phyloP scores from a whole-genome alignment of 202 grass and related monocot species.

The Elaeis oleifera region DNA sequence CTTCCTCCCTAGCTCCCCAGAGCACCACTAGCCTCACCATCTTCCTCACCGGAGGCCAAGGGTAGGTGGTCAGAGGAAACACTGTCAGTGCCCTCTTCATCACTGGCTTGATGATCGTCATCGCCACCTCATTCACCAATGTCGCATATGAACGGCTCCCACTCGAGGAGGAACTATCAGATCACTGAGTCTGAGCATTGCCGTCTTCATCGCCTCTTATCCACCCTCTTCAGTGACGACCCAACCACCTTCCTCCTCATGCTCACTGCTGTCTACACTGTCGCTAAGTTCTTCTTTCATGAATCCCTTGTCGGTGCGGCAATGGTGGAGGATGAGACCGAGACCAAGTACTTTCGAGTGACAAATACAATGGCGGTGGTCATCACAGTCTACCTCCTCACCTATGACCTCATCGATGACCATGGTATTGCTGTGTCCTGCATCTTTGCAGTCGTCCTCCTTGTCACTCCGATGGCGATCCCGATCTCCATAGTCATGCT shows the following conservation, averaged over 20 bases:
- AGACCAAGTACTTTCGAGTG: conserved; percentile 42
- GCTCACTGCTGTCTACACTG: no score
- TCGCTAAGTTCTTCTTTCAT: conserved; percentile 60
- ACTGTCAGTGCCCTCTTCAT: conserved; percentile 7
- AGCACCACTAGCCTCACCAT: conserved; percentile 21
- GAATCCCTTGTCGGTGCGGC: conserved; percentile 20
- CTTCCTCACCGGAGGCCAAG: conserved; percentile 13
- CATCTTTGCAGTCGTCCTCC: conserved; percentile 48
- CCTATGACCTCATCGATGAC: conserved; percentile 46
- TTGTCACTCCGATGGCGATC: no score
- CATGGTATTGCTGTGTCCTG: conserved; percentile 31
- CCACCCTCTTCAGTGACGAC: no score
- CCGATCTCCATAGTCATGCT: no score
- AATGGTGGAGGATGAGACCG: conserved; percentile 25
- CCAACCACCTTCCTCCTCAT: no score
- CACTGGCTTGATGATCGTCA: conserved; percentile 3
- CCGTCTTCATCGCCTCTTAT: no score
- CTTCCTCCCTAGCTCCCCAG: conserved; percentile 3
- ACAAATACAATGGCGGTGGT: conserved; percentile 67
- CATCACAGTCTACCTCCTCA: conserved; percentile 88
- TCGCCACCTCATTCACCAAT: conserved; percentile 22
- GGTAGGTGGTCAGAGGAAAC: conserved; percentile 16
- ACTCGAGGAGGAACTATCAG: conserved; percentile 4
- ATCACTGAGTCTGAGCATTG: no score
- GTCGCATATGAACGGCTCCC: conserved; percentile 19